Evolutionary conservation across 139 green algal genomes (phyloP).

Genomic region (Coelastrella sp.): DNA sequence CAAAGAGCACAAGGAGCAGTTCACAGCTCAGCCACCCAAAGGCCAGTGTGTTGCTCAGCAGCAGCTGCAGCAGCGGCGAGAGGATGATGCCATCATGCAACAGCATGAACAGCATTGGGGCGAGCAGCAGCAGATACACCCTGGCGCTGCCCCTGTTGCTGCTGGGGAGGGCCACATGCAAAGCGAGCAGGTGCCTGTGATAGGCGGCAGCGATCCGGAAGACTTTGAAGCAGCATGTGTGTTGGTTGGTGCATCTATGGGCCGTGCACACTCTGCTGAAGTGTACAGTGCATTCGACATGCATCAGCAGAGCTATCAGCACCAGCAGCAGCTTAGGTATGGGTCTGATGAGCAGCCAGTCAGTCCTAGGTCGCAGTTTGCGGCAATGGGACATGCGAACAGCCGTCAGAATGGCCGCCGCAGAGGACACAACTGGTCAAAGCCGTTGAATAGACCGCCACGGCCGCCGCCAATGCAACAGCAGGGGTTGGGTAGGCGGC

Average conservation of each 20-base stretch:
- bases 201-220: slow-evolving; percentile 33
- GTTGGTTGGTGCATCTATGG: slow-evolving; percentile 40
- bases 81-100: not conserved
- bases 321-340: not conserved
- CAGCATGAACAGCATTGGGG: slow-evolving; percentile 4
- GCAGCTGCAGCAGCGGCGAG: slow-evolving; percentile 1
- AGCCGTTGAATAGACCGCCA: slow-evolving; percentile 28
- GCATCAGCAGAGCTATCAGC: slow-evolving; percentile 10
- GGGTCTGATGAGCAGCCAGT: not conserved
- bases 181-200: slow-evolving; percentile 1
- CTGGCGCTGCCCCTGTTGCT: not conserved
- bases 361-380: not conserved
- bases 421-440: slow-evolving; percentile 43
- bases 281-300: not conserved
- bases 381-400: not conserved
- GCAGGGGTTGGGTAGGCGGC: not conserved
- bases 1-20: not conserved
- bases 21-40: too few relatives aligned
- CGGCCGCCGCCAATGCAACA: slow-evolving; percentile 18
- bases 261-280: slow-evolving; percentile 24
- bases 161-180: slow-evolving; percentile 14
- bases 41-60: not conserved
- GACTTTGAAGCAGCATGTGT: slow-evolving; percentile 42
- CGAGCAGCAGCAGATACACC: slow-evolving; percentile 26
- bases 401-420: slow-evolving; percentile 2